Conservation (phyloP, 306 rosid species). For the Medicago ruthenica region DNA sequence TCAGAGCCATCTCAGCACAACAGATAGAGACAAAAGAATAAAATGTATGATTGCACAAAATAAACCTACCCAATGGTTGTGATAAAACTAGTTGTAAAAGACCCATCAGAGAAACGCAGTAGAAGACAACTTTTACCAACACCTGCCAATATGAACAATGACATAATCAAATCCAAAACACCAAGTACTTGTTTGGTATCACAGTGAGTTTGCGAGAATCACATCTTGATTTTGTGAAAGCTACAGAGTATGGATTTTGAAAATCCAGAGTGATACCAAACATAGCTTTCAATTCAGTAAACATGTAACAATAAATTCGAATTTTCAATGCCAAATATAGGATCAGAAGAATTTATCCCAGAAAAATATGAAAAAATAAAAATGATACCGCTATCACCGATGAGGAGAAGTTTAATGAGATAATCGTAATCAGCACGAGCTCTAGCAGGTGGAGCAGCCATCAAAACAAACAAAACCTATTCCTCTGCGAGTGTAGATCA, state of each 20-base stretch:
- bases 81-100: constrained; percentile 97
- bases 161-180: constrained; percentile 29
- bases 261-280: not conserved
- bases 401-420: constrained; percentile 90
- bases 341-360: not conserved
- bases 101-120: constrained; percentile 96
- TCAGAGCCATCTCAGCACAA: constrained; percentile 23
- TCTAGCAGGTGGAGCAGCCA: constrained; percentile 92
- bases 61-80: constrained; percentile 87
- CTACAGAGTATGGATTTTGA: not conserved
- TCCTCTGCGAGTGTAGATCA: constrained; percentile 21
- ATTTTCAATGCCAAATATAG: not conserved
- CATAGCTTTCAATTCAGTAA: constrained; percentile 16
- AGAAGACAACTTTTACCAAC: constrained; percentile 99
- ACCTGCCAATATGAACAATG: constrained; percentile 64
- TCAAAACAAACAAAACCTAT: constrained; percentile 49
- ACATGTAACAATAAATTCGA: not conserved
- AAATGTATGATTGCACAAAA: constrained; percentile 9
- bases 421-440: constrained; percentile 98
- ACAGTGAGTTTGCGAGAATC: too few relatives aligned
- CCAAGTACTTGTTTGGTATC: not conserved
- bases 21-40: constrained; percentile 26
- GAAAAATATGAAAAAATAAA: not conserved
- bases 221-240: not conserved
- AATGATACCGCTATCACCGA: constrained; percentile 95